Conservation (phyloP, 352 stramenopile genomes). For the Phytophthora hybrid region DNA sequence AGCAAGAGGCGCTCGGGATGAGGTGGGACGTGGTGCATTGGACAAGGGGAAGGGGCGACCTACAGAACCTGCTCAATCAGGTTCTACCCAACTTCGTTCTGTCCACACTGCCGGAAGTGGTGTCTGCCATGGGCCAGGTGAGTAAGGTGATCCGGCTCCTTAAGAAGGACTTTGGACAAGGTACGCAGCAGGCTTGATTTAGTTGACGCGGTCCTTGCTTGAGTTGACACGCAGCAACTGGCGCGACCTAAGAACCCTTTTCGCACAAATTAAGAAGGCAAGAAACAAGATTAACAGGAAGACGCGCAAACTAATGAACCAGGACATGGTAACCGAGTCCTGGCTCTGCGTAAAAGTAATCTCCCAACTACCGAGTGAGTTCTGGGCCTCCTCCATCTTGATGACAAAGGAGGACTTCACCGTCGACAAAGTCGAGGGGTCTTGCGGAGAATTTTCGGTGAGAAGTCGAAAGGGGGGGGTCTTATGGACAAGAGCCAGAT, state of each 20-base stretch:
- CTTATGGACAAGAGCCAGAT: not conserved
- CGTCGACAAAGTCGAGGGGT: conserved; percentile 11
- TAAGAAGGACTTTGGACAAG: conserved; percentile 16
- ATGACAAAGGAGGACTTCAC: conserved; percentile 16
- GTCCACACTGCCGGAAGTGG: conserved; percentile 4
- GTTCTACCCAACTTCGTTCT: conserved; percentile 20
- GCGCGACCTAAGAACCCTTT: not conserved
- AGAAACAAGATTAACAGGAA: conserved; percentile 27
- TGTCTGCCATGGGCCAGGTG: conserved; percentile 24
- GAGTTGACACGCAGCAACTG: not conserved
- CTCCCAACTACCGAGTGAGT: conserved; percentile 13
- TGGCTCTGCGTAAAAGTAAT: conserved; percentile 21
- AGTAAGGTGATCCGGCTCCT: conserved; percentile 7
- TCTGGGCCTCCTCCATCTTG: conserved; percentile 23
- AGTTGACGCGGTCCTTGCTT: conserved; percentile 1
- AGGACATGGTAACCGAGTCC: not conserved
- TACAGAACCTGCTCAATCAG: conserved; percentile 30
- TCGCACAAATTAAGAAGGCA: conserved; percentile 16
- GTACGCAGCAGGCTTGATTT: conserved; percentile 3
- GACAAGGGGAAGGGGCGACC: conserved; percentile 1
- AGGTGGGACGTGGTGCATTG: conserved; percentile 19
- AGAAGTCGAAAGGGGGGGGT: conserved; percentile 23
- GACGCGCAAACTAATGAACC: not conserved
- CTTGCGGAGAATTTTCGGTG: conserved; percentile 1
- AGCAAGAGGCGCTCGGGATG: not conserved